Percentiles rank a stretch among this genome's conserved stretches.
Conservation (phyloP, 1,139 yeast genomes). For the Yamadazyma buinensis region DNA sequence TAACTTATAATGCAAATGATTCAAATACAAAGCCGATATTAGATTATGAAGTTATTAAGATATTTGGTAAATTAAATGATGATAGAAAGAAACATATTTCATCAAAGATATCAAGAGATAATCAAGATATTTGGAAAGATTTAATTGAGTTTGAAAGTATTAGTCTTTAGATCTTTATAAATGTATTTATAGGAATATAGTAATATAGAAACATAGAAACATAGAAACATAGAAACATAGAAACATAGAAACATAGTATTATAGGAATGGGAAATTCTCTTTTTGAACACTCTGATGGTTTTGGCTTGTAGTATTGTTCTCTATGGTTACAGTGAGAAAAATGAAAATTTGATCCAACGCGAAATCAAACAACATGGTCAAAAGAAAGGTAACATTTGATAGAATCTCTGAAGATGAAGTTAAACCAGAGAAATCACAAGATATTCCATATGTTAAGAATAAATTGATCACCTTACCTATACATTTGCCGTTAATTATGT, state of each 20-base stretch:
- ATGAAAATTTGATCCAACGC: too few relatives aligned
- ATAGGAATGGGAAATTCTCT: too few relatives aligned
- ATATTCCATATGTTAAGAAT: slow-evolving; percentile 8
- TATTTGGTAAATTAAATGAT: slow-evolving; percentile 53
- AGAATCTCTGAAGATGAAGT: slow-evolving; percentile 10
- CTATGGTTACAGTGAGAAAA: too few relatives aligned
- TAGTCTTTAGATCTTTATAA: slow-evolving; percentile 4
- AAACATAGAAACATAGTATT: too few relatives aligned
- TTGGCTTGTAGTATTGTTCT: too few relatives aligned
- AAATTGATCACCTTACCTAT: slow-evolving; percentile 29
- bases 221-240: too few relatives aligned
- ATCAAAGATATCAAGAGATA: slow-evolving; percentile 53
- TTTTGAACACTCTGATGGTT: too few relatives aligned
- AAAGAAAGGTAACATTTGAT: slow-evolving; percentile 14
- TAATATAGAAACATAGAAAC: too few relatives aligned
- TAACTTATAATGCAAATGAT: slow-evolving; percentile 31
- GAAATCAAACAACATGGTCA: slow-evolving; percentile 7
- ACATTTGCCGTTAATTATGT: slow-evolving; percentile 41
- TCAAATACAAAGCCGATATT: slow-evolving; percentile 52
- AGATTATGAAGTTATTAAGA: slow-evolving; percentile 54
- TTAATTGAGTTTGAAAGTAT: slow-evolving; percentile 49
- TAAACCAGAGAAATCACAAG: slow-evolving; percentile 4
- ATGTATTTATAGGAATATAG: too few relatives aligned
- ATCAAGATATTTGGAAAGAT: slow-evolving; percentile 64
- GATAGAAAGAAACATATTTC: slow-evolving; percentile 53